Conservation (phyloP, 192 early-diverging fungal genomes). For the Coemansia sp. region DNA sequence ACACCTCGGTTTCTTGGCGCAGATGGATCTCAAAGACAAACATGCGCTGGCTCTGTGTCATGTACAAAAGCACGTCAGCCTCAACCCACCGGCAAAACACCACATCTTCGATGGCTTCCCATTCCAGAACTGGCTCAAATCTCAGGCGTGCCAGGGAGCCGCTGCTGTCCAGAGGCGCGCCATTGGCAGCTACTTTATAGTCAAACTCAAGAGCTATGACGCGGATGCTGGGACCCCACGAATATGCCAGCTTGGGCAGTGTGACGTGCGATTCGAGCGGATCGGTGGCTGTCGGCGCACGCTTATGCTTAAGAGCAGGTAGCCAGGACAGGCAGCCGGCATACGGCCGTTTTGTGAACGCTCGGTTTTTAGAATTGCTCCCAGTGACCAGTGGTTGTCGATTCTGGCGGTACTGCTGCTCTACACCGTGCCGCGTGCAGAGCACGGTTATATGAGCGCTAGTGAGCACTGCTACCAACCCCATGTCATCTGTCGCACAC, state of each 20-base stretch:
- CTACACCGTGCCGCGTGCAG: conserved; percentile 25
- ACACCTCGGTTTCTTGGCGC: conserved; percentile 29
- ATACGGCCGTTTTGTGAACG: conserved; percentile 33
- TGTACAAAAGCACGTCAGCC: conserved; percentile 23
- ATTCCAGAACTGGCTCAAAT: conserved; percentile 18
- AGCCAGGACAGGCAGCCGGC: conserved; percentile 43
- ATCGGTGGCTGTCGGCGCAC: conserved; percentile 23
- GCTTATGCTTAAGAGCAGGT: conserved; percentile 23
- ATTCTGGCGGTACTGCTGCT: conserved; percentile 25
- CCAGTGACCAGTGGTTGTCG: conserved; percentile 1
- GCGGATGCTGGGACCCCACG: conserved; percentile 25
- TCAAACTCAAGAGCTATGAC: conserved; percentile 25
- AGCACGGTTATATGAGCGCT: conserved; percentile 19
- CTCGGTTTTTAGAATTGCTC: conserved; percentile 2
- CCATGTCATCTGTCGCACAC: conserved; percentile 32
- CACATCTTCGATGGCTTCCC: conserved; percentile 42
- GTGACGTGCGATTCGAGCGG: conserved; percentile 10
- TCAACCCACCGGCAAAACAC: conserved; percentile 47
- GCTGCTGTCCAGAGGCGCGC: conserved; percentile 16
- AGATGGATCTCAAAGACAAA: conserved; percentile 41
- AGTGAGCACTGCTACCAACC: conserved; percentile 39
- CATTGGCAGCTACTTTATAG: conserved; percentile 24
- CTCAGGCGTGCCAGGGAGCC: conserved; percentile 7
- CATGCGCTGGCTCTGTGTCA: conserved; percentile 43
- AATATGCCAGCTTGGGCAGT: conserved; percentile 30